A percentile compares a stretch with the other conserved stretches of the same genome.
Evolutionary conservation across 1,139 yeast species (phyloP).

Genomic region (Arxiozyma heterogenica): DNA sequence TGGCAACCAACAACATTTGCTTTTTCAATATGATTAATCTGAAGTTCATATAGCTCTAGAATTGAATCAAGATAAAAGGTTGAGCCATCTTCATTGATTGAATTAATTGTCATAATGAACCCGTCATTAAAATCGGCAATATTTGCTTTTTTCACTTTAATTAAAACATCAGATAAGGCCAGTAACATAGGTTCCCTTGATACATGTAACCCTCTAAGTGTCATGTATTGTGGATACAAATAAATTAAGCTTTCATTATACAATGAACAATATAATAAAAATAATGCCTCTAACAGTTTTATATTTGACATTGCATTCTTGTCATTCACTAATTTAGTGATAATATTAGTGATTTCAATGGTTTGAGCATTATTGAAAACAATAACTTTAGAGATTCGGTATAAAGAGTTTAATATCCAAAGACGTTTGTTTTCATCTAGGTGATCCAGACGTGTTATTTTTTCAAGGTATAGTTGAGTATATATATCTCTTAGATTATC

Average conservation of each 20-base stretch:
- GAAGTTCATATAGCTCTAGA: constrained; percentile 17
- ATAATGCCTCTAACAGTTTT: constrained; percentile 25
- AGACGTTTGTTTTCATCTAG: constrained; percentile 2
- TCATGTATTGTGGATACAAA: constrained; percentile 31
- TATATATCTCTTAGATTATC: neutral
- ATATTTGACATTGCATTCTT: neutral
- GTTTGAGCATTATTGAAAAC: neutral
- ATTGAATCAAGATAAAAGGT: constrained; percentile 10
- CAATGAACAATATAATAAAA: constrained; percentile 28
- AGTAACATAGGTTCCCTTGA: constrained; percentile 9
- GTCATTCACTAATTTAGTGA: constrained; percentile 2
- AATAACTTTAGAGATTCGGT: neutral
- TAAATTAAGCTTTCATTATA: constrained; percentile 18
- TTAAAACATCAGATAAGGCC: constrained; percentile 13
- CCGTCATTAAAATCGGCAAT: constrained; percentile 17
- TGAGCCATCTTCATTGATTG: constrained; percentile 11
- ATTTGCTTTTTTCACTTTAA: constrained; percentile 8
- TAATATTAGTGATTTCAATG: neutral
- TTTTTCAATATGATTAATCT: constrained; percentile 18
- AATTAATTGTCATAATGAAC: constrained; percentile 14
- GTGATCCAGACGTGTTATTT: constrained; percentile 1
- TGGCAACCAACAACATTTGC: constrained; percentile 16
- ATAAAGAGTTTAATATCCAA: constrained; percentile 11
- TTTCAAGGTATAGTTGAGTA: constrained; percentile 1
- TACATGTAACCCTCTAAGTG: constrained; percentile 22